Evolutionary conservation across 805 yeast genomes (phyloP).

Genomic region (Candida insectorum): DNA sequence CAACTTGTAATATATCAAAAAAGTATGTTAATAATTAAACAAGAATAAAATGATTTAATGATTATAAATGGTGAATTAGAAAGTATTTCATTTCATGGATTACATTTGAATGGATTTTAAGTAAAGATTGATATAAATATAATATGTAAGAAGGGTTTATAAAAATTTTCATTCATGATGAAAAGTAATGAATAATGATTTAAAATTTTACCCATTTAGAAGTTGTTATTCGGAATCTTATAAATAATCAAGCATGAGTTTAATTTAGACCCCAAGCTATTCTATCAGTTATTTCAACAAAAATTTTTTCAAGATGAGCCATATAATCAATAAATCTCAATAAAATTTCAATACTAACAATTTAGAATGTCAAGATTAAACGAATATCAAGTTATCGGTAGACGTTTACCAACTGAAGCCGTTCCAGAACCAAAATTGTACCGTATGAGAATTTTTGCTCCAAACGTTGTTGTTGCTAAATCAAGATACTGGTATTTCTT

Average conservation of each 20-base stretch:
- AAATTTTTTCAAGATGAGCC: constrained; percentile 1
- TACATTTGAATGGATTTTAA: not conserved
- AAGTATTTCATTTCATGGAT: too few species aligned
- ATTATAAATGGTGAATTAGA: too few species aligned
- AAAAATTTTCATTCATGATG: too few species aligned
- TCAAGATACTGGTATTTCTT: constrained; percentile 99
- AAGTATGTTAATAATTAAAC: constrained; percentile 8
- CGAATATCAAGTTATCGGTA: constrained; percentile 99
- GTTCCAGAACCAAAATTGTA: constrained; percentile 99
- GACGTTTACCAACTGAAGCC: constrained; percentile 98
- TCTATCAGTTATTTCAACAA: too few species aligned
- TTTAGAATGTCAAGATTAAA: constrained; percentile 81
- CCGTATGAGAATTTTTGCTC: constrained; percentile 99
- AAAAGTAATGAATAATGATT: too few species aligned
- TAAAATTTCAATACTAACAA: constrained; percentile 22
- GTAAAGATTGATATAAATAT: too few species aligned
- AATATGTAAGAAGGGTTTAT: not conserved
- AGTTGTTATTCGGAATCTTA: too few species aligned
- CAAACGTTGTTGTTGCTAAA: constrained; percentile 98
- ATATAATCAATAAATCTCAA: not conserved
- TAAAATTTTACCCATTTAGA: too few species aligned
- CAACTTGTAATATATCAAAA: constrained; percentile 9
- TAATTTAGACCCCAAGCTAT: too few species aligned
- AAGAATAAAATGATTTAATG: not conserved
- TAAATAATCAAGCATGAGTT: too few species aligned